Percentiles rank a stretch among this genome's conserved stretches.
Conservation (phyloP, 2,329 filamentous ascomycete species). For the Penicillium vulpinum region DNA sequence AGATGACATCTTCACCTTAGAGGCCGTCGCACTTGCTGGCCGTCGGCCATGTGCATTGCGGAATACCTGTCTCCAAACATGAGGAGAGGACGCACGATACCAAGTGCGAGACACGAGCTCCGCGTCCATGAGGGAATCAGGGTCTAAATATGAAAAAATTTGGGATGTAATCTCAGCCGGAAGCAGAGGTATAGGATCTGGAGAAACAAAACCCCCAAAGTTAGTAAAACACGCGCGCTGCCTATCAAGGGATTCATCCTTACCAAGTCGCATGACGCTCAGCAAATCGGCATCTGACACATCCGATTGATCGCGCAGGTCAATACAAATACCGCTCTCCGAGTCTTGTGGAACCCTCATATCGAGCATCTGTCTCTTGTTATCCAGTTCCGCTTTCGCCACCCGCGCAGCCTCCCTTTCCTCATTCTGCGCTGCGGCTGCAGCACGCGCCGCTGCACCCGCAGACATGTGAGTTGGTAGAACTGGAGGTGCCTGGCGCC, state of each 20-base stretch:
- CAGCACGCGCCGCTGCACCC: constrained; percentile 49
- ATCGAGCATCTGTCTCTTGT: constrained; percentile 35
- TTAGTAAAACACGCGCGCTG: constrained; percentile 4
- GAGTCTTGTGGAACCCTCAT: constrained; percentile 41
- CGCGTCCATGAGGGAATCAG: constrained; percentile 54
- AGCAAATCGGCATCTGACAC: constrained; percentile 33
- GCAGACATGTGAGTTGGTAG: constrained; percentile 42
- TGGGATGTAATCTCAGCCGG: constrained; percentile 61
- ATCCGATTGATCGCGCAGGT: constrained; percentile 41
- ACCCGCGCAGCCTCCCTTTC: constrained; percentile 22
- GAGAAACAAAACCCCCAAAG: constrained; percentile 19
- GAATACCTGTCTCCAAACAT: constrained; percentile 66
- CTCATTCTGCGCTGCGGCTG: constrained; percentile 53
- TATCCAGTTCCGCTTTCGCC: constrained; percentile 32
- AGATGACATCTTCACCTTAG: constrained; percentile 51
- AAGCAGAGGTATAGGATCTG: constrained; percentile 56
- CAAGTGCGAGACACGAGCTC: constrained; percentile 60
- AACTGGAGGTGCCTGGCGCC: constrained; percentile 40
- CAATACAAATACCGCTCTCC: constrained; percentile 53
- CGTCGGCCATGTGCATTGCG: constrained; percentile 53
- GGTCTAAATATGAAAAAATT: constrained; percentile 62
- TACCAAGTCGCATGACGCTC: constrained; percentile 42
- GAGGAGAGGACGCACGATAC: constrained; percentile 57
- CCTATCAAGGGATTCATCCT: background rate
- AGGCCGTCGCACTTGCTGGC: constrained; percentile 37